Evolutionary conservation across 495 filamentous ascomycete genomes (phyloP).

Genomic region (Penicillium tannophilum): DNA sequence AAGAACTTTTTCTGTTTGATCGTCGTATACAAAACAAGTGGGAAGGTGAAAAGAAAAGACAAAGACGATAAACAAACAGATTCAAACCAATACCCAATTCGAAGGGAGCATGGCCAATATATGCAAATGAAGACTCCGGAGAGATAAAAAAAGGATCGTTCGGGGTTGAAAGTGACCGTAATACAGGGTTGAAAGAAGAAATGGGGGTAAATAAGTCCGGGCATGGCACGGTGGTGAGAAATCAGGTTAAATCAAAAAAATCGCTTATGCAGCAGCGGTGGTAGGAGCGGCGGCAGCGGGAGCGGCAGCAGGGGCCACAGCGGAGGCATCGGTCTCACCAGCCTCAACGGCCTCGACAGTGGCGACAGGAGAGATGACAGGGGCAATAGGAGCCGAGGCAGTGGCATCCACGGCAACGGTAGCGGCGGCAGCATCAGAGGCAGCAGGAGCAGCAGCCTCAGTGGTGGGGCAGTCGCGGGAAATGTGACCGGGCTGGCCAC

Average conservation of each 20-base stretch:
- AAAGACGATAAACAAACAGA: constrained; percentile 8
- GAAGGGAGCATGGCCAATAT: constrained; percentile 33
- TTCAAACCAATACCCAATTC: constrained; percentile 7
- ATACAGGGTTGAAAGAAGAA: constrained; percentile 36
- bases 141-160: constrained; percentile 23
- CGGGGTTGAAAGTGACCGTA: constrained; percentile 35
- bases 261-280: constrained; percentile 52
- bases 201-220: constrained; percentile 16
- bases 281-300: constrained; percentile 11
- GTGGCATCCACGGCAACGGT: constrained; percentile 46
- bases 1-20: constrained; percentile 43
- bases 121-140: constrained; percentile 43
- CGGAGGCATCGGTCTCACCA: constrained; percentile 29
- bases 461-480: constrained; percentile 86
- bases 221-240: constrained; percentile 30
- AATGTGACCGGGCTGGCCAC: constrained; percentile 93
- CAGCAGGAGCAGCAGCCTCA: constrained; percentile 39
- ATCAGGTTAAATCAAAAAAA: not conserved
- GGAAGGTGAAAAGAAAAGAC: constrained; percentile 13
- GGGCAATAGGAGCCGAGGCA: constrained; percentile 35
- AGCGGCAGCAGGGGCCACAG: constrained; percentile 54
- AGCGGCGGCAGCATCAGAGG: constrained; percentile 33
- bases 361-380: constrained; percentile 35
- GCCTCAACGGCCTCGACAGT: constrained; percentile 29
- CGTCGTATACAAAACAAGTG: constrained; percentile 48